Percentiles rank a stretch among this genome's conserved stretches.
Evolutionary conservation across 345 rosid genomes (phyloP).

Genomic region (Rubroshorea leprosula): DNA sequence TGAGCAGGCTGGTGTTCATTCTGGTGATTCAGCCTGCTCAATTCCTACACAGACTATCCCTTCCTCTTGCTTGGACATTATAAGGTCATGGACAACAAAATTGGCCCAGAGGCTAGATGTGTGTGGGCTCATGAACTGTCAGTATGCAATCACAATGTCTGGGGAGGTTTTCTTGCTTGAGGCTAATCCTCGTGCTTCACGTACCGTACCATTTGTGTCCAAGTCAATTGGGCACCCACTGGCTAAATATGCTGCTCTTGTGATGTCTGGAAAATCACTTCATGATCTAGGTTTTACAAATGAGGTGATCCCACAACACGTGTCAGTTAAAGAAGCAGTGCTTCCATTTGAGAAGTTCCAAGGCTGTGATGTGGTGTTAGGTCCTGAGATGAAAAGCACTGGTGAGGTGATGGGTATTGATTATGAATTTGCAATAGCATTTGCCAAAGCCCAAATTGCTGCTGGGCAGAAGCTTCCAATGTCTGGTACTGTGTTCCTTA

Average conservation of each 20-base stretch:
- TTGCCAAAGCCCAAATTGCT: constrained; percentile 92
- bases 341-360: constrained; percentile 92
- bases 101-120: constrained; percentile 76
- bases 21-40: constrained; percentile 96
- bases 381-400: constrained; percentile 97
- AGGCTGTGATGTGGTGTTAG: constrained; percentile 88
- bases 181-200: constrained; percentile 97
- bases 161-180: constrained; percentile 89
- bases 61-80: constrained; percentile 63
- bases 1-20: constrained; percentile 97
- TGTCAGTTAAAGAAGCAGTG: constrained; percentile 94
- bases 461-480: constrained; percentile 90
- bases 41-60: constrained; percentile 82
- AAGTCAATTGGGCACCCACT: constrained; percentile 93
- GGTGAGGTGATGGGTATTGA: constrained; percentile 98
- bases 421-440: constrained; percentile 52
- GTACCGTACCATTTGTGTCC: constrained; percentile 96
- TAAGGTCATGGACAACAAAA: constrained; percentile 72
- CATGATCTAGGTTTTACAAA: constrained; percentile 55
- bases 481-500: constrained; percentile 83
- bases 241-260: constrained; percentile 90
- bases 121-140: constrained; percentile 97
- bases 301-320: constrained; percentile 79
- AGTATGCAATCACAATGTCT: constrained; percentile 73
- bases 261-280: constrained; percentile 86